These are phyloP conservation scores for Aspergillus latus DNA, from an alignment of 2,329 filamentous ascomycete species.

Conservation along the genomic window DNA sequence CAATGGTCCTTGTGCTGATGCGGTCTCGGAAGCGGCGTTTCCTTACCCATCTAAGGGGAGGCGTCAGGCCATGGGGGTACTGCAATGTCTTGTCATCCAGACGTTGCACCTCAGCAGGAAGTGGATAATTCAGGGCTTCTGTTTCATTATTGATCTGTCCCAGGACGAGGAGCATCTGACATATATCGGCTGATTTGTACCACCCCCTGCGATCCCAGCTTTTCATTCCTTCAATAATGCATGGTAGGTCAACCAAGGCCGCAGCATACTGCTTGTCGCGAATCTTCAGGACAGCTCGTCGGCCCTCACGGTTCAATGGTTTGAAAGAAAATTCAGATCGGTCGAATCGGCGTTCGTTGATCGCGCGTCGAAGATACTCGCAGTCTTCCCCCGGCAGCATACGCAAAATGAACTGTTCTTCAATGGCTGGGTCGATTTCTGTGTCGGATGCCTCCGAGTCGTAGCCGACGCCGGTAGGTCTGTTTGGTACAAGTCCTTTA, in stretches of 20 bases:
- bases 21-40: constrained; percentile 82
- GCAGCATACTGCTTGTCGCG: constrained; percentile 72
- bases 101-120: constrained; percentile 68
- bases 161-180: constrained; percentile 82
- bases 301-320: constrained; percentile 68
- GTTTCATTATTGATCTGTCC: constrained; percentile 64
- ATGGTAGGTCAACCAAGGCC: constrained; percentile 78
- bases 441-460: constrained; percentile 93
- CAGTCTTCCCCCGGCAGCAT: constrained; percentile 85
- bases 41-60: constrained; percentile 81
- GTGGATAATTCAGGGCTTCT: constrained; percentile 64
- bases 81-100: constrained; percentile 60
- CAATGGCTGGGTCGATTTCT: constrained; percentile 81
- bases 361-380: constrained; percentile 74
- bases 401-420: constrained; percentile 84
- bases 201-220: constrained; percentile 86
- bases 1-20: constrained; percentile 77
- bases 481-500: constrained; percentile 66
- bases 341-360: constrained; percentile 76
- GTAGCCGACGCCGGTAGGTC: constrained; percentile 82
- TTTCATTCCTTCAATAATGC: constrained; percentile 87
- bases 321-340: constrained; percentile 76
- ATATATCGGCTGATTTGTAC: constrained; percentile 86
- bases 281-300: constrained; percentile 71
- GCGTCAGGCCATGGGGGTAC: constrained; percentile 83